Conservation (phyloP, 2,329 filamentous ascomycete species). For the Pseudogymnoascus sp. region DNA sequence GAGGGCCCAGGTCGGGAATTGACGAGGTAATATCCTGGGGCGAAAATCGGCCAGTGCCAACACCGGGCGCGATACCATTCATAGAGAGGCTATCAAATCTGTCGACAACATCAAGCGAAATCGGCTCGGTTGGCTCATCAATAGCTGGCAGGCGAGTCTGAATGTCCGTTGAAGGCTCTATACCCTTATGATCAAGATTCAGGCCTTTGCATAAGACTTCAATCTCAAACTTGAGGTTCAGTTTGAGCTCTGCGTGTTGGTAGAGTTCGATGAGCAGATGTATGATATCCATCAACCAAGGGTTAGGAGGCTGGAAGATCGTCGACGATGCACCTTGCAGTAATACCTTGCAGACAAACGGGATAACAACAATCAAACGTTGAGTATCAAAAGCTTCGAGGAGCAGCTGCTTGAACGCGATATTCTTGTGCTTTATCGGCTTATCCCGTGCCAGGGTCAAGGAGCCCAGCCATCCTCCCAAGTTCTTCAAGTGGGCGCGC, state of each 20-base stretch:
- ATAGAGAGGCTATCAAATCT: slow-evolving; percentile 76
- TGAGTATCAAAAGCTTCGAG: slow-evolving; percentile 92
- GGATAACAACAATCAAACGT: slow-evolving; percentile 83
- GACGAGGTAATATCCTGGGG: slow-evolving; percentile 69
- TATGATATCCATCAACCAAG: slow-evolving; percentile 96
- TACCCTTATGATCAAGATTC: slow-evolving; percentile 82
- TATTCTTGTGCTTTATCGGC: slow-evolving; percentile 91
- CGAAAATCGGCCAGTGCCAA: slow-evolving; percentile 65
- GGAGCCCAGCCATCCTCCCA: slow-evolving; percentile 88
- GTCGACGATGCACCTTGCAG: slow-evolving; percentile 76
- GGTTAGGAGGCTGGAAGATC: slow-evolving; percentile 90
- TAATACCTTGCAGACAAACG: slow-evolving; percentile 94
- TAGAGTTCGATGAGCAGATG: slow-evolving; percentile 88
- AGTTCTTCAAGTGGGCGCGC: slow-evolving; percentile 80
- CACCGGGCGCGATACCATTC: slow-evolving; percentile 57
- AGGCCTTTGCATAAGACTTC: slow-evolving; percentile 93
- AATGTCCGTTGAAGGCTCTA: slow-evolving; percentile 81
- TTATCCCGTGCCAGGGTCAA: slow-evolving; percentile 88
- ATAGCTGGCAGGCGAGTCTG: slow-evolving; percentile 59
- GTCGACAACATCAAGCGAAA: slow-evolving; percentile 61
- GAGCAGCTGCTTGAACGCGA: slow-evolving; percentile 92
- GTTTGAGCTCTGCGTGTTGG: slow-evolving; percentile 82
- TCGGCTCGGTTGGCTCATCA: slow-evolving; percentile 50
- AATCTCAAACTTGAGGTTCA: slow-evolving; percentile 97
- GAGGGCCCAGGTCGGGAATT: slow-evolving; percentile 73